phyloP scores from a whole-genome alignment of 2,329 filamentous ascomycete genomes.

The Neofusicoccum kwambonambiense region DNA sequence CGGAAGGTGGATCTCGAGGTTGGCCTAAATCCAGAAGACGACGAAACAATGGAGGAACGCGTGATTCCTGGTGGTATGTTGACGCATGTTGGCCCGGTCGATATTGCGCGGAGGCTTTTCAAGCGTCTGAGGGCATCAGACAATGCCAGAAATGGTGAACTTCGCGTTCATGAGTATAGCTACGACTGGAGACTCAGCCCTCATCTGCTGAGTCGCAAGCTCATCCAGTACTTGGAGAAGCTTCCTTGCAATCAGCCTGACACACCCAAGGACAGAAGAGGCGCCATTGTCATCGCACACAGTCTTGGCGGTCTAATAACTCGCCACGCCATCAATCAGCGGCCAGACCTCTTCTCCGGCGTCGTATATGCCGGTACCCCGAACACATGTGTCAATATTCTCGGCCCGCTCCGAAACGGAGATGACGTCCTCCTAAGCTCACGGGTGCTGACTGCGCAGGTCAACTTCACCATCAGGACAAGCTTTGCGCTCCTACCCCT shows the following conservation, averaged over 20 bases:
- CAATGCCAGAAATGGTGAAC: constrained; percentile 67
- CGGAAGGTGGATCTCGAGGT: constrained; percentile 90
- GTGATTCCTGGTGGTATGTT: constrained; percentile 86
- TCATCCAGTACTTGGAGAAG: constrained; percentile 71
- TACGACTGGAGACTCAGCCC: constrained; percentile 95
- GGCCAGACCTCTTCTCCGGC: constrained; percentile 80
- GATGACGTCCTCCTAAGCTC: constrained; percentile 88
- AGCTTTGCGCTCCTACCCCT: constrained; percentile 83
- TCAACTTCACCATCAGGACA: constrained; percentile 88
- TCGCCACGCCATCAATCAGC: constrained; percentile 67
- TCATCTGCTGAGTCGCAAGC: constrained; percentile 65
- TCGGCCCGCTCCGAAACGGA: constrained; percentile 87
- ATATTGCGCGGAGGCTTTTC: constrained; percentile 80
- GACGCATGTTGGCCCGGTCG: constrained; percentile 87
- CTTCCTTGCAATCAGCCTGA: constrained; percentile 71
- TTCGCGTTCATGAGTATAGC: constrained; percentile 85
- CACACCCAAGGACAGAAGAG: constrained; percentile 55
- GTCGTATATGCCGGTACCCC: constrained; percentile 84
- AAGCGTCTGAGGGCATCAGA: constrained; percentile 72
- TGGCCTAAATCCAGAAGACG: constrained; percentile 76
- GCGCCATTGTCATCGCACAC: constrained; percentile 81
- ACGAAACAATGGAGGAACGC: constrained; percentile 77
- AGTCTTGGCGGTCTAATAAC: constrained; percentile 79
- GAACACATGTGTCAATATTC: constrained; percentile 83
- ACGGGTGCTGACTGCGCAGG: constrained; percentile 84